Conservation (phyloP, 2,329 filamentous ascomycete genomes). For the Microdochium paspali region DNA sequence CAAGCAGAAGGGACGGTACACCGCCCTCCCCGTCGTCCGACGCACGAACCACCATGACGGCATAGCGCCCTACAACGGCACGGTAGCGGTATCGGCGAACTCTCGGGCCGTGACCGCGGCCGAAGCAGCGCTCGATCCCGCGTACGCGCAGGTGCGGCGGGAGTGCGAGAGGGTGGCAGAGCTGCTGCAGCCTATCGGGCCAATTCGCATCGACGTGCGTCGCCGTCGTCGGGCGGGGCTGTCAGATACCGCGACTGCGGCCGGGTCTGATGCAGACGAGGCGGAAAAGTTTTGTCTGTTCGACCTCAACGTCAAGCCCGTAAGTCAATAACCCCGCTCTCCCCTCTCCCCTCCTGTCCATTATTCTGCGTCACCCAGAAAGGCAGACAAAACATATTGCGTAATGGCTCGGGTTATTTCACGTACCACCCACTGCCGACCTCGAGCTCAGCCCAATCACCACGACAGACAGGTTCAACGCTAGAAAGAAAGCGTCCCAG, state of each 20-base stretch:
- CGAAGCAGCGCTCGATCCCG: constrained; percentile 16
- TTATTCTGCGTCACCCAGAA: too few species aligned
- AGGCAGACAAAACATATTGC: too few species aligned
- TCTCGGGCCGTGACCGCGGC: constrained; percentile 28
- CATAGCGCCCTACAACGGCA: constrained; percentile 38
- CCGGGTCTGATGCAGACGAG: too few species aligned
- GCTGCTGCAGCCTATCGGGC: constrained; percentile 28
- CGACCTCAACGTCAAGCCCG: constrained; percentile 42
- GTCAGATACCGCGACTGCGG: too few species aligned
- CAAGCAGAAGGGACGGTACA: constrained; percentile 17
- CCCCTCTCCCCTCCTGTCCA: neutral
- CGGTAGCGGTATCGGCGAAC: constrained; percentile 35
- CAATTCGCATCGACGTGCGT: constrained; percentile 35
- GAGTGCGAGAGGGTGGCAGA: constrained; percentile 30
- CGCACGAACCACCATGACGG: constrained; percentile 36
- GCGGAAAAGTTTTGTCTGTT: constrained; percentile 35
- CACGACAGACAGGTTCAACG: too few species aligned
- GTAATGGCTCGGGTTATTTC: too few species aligned
- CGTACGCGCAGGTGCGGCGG: constrained; percentile 19
- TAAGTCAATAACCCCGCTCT: constrained; percentile 15
- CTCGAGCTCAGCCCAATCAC: too few species aligned
- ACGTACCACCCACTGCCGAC: too few species aligned
- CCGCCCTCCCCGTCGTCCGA: constrained; percentile 31
- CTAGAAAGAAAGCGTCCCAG: too few species aligned
- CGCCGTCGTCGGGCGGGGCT: too few species aligned